Evolutionary conservation across 2,329 filamentous ascomycete genomes (phyloP).

Genomic region (Cryphonectria parasitica): DNA sequence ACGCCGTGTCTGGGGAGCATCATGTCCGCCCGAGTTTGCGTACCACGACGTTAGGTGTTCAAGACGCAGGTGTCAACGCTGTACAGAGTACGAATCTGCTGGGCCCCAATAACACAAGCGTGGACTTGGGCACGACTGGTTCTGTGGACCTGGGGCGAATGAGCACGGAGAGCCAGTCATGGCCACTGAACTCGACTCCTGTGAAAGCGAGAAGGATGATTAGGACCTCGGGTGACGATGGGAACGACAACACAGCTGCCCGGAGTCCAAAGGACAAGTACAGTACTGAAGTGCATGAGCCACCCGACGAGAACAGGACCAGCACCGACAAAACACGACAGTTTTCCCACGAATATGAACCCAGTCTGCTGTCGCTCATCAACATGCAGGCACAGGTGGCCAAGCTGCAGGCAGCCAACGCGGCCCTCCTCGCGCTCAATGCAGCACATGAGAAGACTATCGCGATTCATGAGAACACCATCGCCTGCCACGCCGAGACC

Average conservation of each 20-base stretch:
- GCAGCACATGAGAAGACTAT: constrained; percentile 5
- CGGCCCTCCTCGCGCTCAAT: constrained; percentile 12
- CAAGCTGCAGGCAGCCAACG: constrained; percentile 14
- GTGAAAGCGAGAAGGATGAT: background rate
- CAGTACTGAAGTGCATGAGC: background rate
- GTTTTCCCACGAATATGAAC: background rate
- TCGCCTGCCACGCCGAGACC: constrained; percentile 14
- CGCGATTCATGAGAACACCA: constrained; percentile 12
- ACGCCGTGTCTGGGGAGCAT: background rate
- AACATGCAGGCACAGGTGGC: constrained; percentile 2
- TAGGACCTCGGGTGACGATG: background rate
- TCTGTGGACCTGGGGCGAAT: background rate
- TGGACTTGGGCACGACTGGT: too few relatives aligned
- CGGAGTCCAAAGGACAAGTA: too few relatives aligned
- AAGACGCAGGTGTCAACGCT: background rate
- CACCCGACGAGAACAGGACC: background rate
- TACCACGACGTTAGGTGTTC: background rate
- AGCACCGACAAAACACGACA: background rate
- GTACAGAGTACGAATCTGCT: background rate
- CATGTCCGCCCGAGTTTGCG: background rate
- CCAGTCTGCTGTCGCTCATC: background rate
- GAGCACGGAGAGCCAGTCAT: background rate
- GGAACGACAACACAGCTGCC: background rate
- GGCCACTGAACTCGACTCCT: constrained; percentile 4
- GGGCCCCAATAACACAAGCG: background rate